Evolutionary conservation across 2,329 filamentous ascomycete species (phyloP), one percentile per base, ranked within the genome.

Genomic region (Penicillium olsonii): DNA sequence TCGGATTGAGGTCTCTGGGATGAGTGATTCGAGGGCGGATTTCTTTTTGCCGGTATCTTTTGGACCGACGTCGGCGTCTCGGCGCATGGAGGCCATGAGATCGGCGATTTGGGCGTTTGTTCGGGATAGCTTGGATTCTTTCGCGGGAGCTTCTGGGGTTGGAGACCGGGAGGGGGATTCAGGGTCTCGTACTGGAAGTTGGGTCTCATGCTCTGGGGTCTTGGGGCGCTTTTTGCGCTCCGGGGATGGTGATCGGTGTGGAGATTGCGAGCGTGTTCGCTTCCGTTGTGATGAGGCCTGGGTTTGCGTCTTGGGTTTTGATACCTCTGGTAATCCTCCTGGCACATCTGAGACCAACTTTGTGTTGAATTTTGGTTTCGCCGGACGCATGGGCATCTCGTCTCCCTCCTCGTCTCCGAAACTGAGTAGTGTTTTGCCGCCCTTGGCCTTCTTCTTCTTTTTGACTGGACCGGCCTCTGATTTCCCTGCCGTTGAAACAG

Each of bases 301-400:
- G 6, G 17, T 38, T 53, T 37, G 52, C 20, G 54, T 38, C 40
- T 55, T 51, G 10, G 51, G 31, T 42, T 48, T 55, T 44, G 44
- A 35, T 22, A 37, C 27, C 14, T 61, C 55, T 41, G 52, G 18
- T 15, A 43, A 50, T 5, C 54, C 45, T 12, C 52, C 59, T 27
- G 62, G 62, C 11, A 59, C 61, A 45, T 69, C 72, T 10, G 65
- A 62, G 31, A 78, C 71, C 4, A 78, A 62, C 7, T 64, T 69
- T 17, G 75, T 69, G 50, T 78, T 78, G 63, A 77, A 78, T 52
- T 77, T 78, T 12, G 75, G 73, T 48, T 77, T 78, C 24, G 66
- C 61, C 1, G 71, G 65, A 35, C 68, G 65, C 27, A 72, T 60
- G 12, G 66, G 64, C 27, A 71, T 67, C 14, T 62, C 64, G 12